Percentiles rank a stretch among this genome's conserved stretches.
phyloP scores from a whole-genome alignment of 108 stramenopile genomes.

The Seminavis robusta region DNA sequence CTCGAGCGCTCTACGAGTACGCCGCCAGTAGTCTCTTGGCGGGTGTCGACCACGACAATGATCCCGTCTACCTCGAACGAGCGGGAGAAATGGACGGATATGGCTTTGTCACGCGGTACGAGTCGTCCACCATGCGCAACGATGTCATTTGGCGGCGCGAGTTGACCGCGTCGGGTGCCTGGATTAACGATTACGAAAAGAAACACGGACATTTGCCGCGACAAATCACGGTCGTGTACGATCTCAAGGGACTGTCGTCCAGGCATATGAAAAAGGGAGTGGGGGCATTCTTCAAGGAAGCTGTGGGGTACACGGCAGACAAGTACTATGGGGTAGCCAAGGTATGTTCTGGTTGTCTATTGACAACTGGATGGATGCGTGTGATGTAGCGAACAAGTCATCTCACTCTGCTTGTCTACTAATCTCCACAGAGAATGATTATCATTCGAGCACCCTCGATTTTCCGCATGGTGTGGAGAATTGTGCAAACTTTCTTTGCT shows the following conservation, averaged over 20 bases:
- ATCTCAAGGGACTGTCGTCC: conserved; percentile 5
- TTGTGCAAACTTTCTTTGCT: conserved; percentile 12
- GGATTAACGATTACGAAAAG: conserved; percentile 6
- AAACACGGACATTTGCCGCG: conserved; percentile 1
- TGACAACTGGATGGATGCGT: too few relatives aligned
- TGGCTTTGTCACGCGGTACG: conserved; percentile 6
- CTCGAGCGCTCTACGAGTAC: background rate
- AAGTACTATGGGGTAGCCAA: conserved; percentile 16
- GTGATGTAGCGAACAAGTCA: too few relatives aligned
- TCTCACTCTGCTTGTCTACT: too few relatives aligned
- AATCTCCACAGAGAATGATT: too few relatives aligned
- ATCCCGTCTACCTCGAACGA: conserved; percentile 14
- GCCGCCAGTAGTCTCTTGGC: conserved; percentile 10
- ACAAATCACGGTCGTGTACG: conserved; percentile 2
- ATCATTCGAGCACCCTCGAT: conserved; percentile 7
- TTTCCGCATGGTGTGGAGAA: conserved; percentile 10
- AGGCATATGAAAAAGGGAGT: background rate
- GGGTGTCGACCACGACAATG: conserved; percentile 10
- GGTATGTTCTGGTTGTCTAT: too few relatives aligned
- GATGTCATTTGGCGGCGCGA: conserved; percentile 20
- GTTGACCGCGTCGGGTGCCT: background rate
- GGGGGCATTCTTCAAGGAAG: background rate
- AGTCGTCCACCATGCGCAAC: conserved; percentile 5
- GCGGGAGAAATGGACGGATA: conserved; percentile 5
- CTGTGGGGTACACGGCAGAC: conserved; percentile 9